A percentile compares a stretch with the other conserved stretches of the same genome.
These are phyloP conservation scores for Diaporthe batatas DNA, from an alignment of 2,329 filamentous ascomycete species.

Conservation along the genomic window DNA sequence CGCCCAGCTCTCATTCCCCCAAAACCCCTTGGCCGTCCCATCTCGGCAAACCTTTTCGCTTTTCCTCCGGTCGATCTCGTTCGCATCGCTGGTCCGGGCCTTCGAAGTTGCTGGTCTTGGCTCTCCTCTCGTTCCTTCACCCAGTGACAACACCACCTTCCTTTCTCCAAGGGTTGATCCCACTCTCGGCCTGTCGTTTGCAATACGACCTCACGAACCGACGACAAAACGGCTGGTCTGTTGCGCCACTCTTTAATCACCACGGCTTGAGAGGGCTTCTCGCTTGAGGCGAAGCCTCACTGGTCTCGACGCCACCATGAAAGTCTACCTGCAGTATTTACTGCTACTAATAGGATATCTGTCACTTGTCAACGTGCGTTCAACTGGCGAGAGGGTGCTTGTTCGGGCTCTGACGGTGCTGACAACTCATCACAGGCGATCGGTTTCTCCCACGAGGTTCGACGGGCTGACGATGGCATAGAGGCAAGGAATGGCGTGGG, in stretches of 20 bases:
- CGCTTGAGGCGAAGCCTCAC: slow-evolving; percentile 28
- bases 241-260: slow-evolving; percentile 36
- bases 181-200: slow-evolving; percentile 1
- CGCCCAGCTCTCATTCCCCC: neutral
- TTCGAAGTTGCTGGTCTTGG: slow-evolving; percentile 39
- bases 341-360: slow-evolving; percentile 39
- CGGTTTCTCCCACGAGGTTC: slow-evolving; percentile 34
- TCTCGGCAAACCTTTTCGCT: slow-evolving; percentile 24
- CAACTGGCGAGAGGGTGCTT: neutral
- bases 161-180: slow-evolving; percentile 29
- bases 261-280: slow-evolving; percentile 12
- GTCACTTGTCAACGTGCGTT: slow-evolving; percentile 37
- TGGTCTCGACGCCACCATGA: slow-evolving; percentile 40
- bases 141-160: slow-evolving; percentile 29
- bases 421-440: slow-evolving; percentile 31
- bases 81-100: slow-evolving; percentile 29
- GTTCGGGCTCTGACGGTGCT: neutral
- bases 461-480: slow-evolving; percentile 9
- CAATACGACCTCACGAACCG: slow-evolving; percentile 6
- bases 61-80: slow-evolving; percentile 37
- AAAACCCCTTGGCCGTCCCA: slow-evolving; percentile 37
- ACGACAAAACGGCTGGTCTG: slow-evolving; percentile 42
- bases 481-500: slow-evolving; percentile 12
- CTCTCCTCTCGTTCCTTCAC: slow-evolving; percentile 38
- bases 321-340: slow-evolving; percentile 22